Base-by-base conservation (phyloP, 1,284 basidiomycete species). In the Pisolithus thermaeus region DNA sequence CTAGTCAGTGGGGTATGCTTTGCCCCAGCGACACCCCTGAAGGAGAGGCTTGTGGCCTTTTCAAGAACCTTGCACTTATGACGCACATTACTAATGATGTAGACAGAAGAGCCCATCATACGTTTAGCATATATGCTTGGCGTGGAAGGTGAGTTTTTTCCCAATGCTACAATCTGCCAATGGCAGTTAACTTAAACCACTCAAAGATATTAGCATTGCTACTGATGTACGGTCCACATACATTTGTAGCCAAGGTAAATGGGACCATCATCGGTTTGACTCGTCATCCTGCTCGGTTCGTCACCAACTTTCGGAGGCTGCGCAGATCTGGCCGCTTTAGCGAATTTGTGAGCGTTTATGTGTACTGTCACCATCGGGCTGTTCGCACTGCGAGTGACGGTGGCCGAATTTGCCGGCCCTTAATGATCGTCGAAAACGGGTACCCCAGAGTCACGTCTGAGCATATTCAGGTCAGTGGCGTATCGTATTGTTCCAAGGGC, bases 1-100 rank as follows among this genome's bases (percentile, higher is more conserved):
- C 97, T 9, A 92, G 88, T 76, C 97, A 99, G 71, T 99, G 97
- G 97, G 97, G 97, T 41, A 94, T 99, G 80, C 76, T 99, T 22
- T 99, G 97, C 71, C 92, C 97, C 0, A 95, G 92, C 64, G 97
- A 99, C 71, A 99, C 97, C 3, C 97, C 97, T 0, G 97, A 99
- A 84, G 97, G 97, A 66, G 97, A 99, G 72, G 97, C 97, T 6
- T 99, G 97, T 67, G 97, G 97, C 48, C 74, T 99, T 53, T 97
- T 99, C 46, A 99, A 99, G 76, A 99, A 99, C 70, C 73, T 99
- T 52, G 97, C 97, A 2, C 78, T 99, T 39, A 99, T 99, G 95
- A 99, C 97, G 3, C 97, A 99, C 70, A 99, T 99, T 69, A 99
- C 97, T 12, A 99, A 97, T 23, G 97, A 99, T 69, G 94, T 96